phyloP scores from a whole-genome alignment of 2,329 filamentous ascomycete genomes.

The Neoscytalidium dimidiatum region DNA sequence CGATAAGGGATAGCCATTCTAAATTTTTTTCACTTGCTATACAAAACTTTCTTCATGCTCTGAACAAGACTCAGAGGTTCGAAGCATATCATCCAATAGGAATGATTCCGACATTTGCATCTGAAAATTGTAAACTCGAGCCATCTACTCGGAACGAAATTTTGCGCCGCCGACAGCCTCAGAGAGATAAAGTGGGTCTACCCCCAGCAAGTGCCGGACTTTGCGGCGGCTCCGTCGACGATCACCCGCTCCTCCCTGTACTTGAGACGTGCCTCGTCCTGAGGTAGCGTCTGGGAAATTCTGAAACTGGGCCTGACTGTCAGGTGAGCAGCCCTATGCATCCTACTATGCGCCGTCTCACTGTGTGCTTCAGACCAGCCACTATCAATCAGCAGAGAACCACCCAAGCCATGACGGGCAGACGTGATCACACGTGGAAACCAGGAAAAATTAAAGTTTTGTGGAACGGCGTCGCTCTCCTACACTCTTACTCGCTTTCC shows the following conservation, averaged over 20 bases:
- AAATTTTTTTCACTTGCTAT: no score
- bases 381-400: neutral
- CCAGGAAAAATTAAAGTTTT: slow-evolving; percentile 5
- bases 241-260: slow-evolving; percentile 11
- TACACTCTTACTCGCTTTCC: neutral
- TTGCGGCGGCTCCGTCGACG: neutral
- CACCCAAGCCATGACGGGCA: neutral
- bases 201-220: neutral
- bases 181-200: neutral
- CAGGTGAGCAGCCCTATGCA: slow-evolving; percentile 6
- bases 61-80: no score
- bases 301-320: slow-evolving; percentile 2
- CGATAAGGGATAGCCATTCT: no score
- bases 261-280: slow-evolving; percentile 10
- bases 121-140: no score
- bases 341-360: neutral
- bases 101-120: neutral
- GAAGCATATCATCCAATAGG: neutral
- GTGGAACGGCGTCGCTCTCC: neutral
- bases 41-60: no score
- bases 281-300: neutral
- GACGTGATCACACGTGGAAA: neutral
- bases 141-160: no score
- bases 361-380: neutral
- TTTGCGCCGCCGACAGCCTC: neutral